phyloP scores from a whole-genome alignment of 2,329 filamentous ascomycete genomes.

The Immersiporthe knoxdaviesiana region DNA sequence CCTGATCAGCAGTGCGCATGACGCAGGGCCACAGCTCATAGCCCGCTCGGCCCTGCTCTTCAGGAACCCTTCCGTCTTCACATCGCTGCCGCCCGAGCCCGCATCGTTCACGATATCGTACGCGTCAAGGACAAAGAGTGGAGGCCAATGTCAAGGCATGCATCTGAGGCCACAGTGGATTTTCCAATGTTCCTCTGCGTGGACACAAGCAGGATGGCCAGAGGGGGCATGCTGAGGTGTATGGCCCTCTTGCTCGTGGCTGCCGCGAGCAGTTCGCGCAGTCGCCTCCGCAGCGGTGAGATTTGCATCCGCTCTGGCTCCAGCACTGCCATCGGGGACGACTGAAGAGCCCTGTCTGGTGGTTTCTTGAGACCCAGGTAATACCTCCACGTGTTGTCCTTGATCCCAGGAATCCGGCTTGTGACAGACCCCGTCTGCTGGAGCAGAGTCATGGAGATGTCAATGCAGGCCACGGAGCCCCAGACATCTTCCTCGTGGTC shows the following conservation, averaged over 20 bases:
- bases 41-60: slow-evolving; percentile 87
- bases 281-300: slow-evolving; percentile 66
- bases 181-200: slow-evolving; percentile 95
- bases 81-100: slow-evolving; percentile 81
- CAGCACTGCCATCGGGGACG: slow-evolving; percentile 45
- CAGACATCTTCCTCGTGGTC: slow-evolving; percentile 71
- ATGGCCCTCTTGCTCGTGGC: slow-evolving; percentile 87
- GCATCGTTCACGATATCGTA: slow-evolving; percentile 96
- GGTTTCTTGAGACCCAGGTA: slow-evolving; percentile 79
- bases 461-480: slow-evolving; percentile 85
- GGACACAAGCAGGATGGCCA: slow-evolving; percentile 86
- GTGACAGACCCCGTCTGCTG: slow-evolving; percentile 89
- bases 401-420: slow-evolving; percentile 75
- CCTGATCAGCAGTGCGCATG: slow-evolving; percentile 81
- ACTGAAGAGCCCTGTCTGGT: slow-evolving; percentile 53
- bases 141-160: slow-evolving; percentile 85
- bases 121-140: slow-evolving; percentile 89
- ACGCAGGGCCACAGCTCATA: slow-evolving; percentile 82
- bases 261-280: slow-evolving; percentile 84
- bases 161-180: slow-evolving; percentile 72
- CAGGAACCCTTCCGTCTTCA: slow-evolving; percentile 91
- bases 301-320: slow-evolving; percentile 55
- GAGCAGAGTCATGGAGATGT: slow-evolving; percentile 84
- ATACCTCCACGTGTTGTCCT: slow-evolving; percentile 82
- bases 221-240: slow-evolving; percentile 82